These are phyloP conservation scores for Coniochaeta pulveracea DNA, from an alignment of 2,329 filamentous ascomycete species.

Conservation along the genomic window DNA sequence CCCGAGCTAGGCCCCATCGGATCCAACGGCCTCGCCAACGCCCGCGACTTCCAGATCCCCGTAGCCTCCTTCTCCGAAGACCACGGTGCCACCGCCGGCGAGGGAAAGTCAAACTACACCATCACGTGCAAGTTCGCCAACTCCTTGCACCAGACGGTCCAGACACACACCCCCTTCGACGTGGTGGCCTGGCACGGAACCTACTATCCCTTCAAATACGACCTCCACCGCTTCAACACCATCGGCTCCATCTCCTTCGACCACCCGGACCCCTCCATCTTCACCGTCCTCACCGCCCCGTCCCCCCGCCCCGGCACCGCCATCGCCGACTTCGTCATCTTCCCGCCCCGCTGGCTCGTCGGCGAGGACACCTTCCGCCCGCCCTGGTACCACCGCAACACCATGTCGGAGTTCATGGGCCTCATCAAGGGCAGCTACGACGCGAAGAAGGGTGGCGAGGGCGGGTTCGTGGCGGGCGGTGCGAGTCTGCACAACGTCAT, in stretches of 20 bases:
- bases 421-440: constrained; percentile 48
- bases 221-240: constrained; percentile 64
- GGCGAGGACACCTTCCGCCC: constrained; percentile 59
- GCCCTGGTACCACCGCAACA: constrained; percentile 63
- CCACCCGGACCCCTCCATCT: constrained; percentile 70
- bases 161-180: constrained; percentile 65
- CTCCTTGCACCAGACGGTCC: constrained; percentile 51
- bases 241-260: constrained; percentile 65
- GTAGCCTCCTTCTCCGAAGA: constrained; percentile 58
- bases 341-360: constrained; percentile 61
- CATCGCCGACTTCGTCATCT: constrained; percentile 61
- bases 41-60: constrained; percentile 64
- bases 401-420: constrained; percentile 55
- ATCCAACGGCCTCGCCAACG: constrained; percentile 63
- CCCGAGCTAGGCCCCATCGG: constrained; percentile 66
- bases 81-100: constrained; percentile 23
- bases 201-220: constrained; percentile 75
- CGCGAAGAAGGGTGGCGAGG: constrained; percentile 42
- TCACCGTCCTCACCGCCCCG: constrained; percentile 57
- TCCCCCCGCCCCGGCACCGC: constrained; percentile 51
- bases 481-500: constrained; percentile 59
- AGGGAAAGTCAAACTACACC: constrained; percentile 26
- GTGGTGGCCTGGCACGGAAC: constrained; percentile 73
- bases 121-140: constrained; percentile 58
- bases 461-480: constrained; percentile 47